phyloP scores from a whole-genome alignment of 148 eudicot genomes.

The Rhododendron griersonianum region DNA sequence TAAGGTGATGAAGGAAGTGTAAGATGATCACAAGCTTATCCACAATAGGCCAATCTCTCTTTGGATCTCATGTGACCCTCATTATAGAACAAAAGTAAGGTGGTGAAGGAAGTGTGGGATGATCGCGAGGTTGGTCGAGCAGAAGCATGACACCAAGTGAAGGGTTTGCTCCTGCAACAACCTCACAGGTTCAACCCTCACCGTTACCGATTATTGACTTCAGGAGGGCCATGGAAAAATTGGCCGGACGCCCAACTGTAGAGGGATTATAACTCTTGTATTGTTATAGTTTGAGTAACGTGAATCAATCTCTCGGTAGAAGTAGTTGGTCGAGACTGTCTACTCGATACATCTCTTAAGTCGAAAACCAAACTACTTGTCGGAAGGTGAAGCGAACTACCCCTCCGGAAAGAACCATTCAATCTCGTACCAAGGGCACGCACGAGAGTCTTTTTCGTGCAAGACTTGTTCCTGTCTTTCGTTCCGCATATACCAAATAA shows the following conservation, averaged over 20 bases:
- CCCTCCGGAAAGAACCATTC: not conserved
- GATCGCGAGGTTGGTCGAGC: not conserved
- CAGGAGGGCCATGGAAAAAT: too few species aligned
- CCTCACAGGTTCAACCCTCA: not conserved
- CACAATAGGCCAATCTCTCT: conserved; percentile 10
- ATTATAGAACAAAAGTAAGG: not conserved
- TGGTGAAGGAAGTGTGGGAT: not conserved
- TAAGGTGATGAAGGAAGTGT: conserved; percentile 9
- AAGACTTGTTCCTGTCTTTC: not conserved
- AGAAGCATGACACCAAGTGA: not conserved
- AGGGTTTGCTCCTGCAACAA: not conserved
- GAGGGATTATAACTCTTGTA: not conserved
- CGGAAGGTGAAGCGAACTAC: not conserved
- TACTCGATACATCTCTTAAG: not conserved
- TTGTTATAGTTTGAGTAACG: too few species aligned
- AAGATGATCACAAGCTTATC: conserved; percentile 22
- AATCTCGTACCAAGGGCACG: not conserved
- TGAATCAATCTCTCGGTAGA: too few species aligned
- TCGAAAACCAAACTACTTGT: not conserved
- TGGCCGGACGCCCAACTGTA: not conserved
- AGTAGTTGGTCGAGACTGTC: not conserved
- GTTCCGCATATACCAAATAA: not conserved
- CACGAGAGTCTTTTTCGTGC: not conserved
- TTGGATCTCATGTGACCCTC: not conserved
- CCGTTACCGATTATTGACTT: not conserved